phyloP scores from a whole-genome alignment of 2,329 filamentous ascomycete species.

The Phaeoacremonium minimum region DNA sequence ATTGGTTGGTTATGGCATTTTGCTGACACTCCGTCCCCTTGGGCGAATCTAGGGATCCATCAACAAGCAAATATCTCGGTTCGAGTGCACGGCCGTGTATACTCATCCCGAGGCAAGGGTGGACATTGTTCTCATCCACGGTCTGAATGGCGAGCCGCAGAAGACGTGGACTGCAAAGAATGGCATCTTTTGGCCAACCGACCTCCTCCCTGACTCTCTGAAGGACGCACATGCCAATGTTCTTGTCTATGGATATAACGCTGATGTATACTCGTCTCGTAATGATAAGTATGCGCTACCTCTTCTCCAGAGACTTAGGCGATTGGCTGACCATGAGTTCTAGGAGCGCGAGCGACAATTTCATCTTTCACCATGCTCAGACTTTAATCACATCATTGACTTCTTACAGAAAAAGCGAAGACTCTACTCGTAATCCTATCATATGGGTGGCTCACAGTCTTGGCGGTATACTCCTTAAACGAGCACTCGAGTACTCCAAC shows the following conservation, averaged over 20 bases:
- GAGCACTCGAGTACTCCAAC: slow-evolving; percentile 63
- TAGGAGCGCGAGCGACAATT: slow-evolving; percentile 58
- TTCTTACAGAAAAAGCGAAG: slow-evolving; percentile 55
- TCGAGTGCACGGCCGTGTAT: slow-evolving; percentile 56
- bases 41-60: slow-evolving; percentile 39
- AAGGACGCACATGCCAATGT: slow-evolving; percentile 56
- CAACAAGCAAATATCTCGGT: slow-evolving; percentile 46
- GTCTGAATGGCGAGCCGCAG: slow-evolving; percentile 62
- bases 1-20: no score
- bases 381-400: slow-evolving; percentile 60
- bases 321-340: slow-evolving; percentile 12
- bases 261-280: slow-evolving; percentile 51
- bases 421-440: slow-evolving; percentile 59
- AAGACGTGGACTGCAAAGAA: slow-evolving; percentile 57
- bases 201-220: slow-evolving; percentile 60
- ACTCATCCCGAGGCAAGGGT: slow-evolving; percentile 54
- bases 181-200: slow-evolving; percentile 64
- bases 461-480: slow-evolving; percentile 69
- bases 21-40: no score
- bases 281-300: slow-evolving; percentile 21
- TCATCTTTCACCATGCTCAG: slow-evolving; percentile 68
- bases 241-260: slow-evolving; percentile 72
- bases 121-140: slow-evolving; percentile 68
- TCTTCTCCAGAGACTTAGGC: not conserved
- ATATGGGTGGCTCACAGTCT: slow-evolving; percentile 74